Conservation (phyloP, 2,329 filamentous ascomycete genomes). For the Leptographium galeiforme region DNA sequence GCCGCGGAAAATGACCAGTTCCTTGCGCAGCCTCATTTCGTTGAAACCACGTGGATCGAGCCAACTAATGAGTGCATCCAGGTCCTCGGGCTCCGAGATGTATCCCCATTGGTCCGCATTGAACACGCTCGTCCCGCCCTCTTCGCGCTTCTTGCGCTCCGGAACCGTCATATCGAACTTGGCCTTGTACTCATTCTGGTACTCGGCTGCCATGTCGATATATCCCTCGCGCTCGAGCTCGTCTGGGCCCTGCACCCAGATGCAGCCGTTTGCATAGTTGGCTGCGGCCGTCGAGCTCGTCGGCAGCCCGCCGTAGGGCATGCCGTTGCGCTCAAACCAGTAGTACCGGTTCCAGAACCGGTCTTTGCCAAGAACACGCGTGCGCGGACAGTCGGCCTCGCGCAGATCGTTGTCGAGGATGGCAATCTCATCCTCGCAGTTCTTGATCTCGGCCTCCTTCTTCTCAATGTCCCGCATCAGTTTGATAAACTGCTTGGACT, state of each 20-base stretch:
- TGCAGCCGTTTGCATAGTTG: slow-evolving; percentile 81
- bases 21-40: slow-evolving; percentile 78
- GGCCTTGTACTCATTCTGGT: slow-evolving; percentile 61
- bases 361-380: slow-evolving; percentile 80
- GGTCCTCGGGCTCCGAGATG: slow-evolving; percentile 63
- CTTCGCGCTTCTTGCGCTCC: slow-evolving; percentile 74
- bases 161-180: slow-evolving; percentile 72
- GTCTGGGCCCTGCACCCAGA: slow-evolving; percentile 95
- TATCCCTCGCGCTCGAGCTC: slow-evolving; percentile 77
- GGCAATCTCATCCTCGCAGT: slow-evolving; percentile 74
- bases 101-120: slow-evolving; percentile 81
- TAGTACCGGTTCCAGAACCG: slow-evolving; percentile 98
- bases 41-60: slow-evolving; percentile 76
- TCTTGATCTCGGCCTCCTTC: slow-evolving; percentile 65
- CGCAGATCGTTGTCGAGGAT: slow-evolving; percentile 83
- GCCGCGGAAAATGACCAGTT: slow-evolving; percentile 63
- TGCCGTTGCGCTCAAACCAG: slow-evolving; percentile 97
- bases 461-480: slow-evolving; percentile 80
- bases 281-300: slow-evolving; percentile 77
- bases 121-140: slow-evolving; percentile 66
- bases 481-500: slow-evolving; percentile 80
- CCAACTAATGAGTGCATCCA: slow-evolving; percentile 76
- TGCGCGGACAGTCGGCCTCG: slow-evolving; percentile 85
- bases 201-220: slow-evolving; percentile 60
- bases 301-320: slow-evolving; percentile 85